These are phyloP conservation scores for Rugiboletus extremiorientalis DNA, from an alignment of 1,284 basidiomycete species.

Conservation along the genomic window DNA sequence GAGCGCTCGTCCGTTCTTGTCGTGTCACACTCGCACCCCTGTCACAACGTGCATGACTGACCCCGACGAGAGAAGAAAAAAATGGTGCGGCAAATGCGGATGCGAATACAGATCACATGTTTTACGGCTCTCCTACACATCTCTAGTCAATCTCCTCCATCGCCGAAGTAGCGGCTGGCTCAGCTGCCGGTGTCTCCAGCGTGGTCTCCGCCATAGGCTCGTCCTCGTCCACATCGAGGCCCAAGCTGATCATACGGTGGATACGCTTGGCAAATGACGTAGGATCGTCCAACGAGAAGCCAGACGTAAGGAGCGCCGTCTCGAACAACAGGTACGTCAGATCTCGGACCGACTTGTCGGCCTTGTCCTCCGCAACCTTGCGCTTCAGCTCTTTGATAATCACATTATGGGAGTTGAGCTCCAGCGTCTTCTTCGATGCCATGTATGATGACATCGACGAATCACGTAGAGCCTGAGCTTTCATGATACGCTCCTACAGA, in stretches of 20 bases:
- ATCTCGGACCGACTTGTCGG: constrained; percentile 98
- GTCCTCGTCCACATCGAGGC: constrained; percentile 82
- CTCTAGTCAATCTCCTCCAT: constrained; percentile 86
- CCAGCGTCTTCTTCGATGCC: constrained; percentile 98
- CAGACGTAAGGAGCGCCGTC: constrained; percentile 92
- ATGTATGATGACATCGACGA: constrained; percentile 99
- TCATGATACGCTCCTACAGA: constrained; percentile 94
- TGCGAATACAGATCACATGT: constrained; percentile 34
- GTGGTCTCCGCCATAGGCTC: constrained; percentile 37
- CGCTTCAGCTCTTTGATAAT: constrained; percentile 96
- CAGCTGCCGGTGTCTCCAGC: constrained; percentile 44
- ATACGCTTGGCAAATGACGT: constrained; percentile 95
- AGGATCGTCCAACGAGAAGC: constrained; percentile 95
- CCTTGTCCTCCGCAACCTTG: constrained; percentile 96
- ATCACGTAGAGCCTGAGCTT: constrained; percentile 97
- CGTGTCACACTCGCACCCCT: too few species aligned
- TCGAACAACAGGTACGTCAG: constrained; percentile 95
- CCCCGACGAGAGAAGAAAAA: too few species aligned
- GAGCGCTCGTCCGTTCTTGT: too few species aligned
- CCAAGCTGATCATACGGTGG: constrained; percentile 92
- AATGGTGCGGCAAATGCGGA: too few species aligned
- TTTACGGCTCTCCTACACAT: constrained; percentile 8
- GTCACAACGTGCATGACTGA: too few species aligned
- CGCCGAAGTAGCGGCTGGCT: constrained; percentile 65
- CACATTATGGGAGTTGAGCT: constrained; percentile 93